These are phyloP conservation scores for Schizosaccharomyces octosporus DNA, from an alignment of 805 yeast species.

Conservation along the genomic window DNA sequence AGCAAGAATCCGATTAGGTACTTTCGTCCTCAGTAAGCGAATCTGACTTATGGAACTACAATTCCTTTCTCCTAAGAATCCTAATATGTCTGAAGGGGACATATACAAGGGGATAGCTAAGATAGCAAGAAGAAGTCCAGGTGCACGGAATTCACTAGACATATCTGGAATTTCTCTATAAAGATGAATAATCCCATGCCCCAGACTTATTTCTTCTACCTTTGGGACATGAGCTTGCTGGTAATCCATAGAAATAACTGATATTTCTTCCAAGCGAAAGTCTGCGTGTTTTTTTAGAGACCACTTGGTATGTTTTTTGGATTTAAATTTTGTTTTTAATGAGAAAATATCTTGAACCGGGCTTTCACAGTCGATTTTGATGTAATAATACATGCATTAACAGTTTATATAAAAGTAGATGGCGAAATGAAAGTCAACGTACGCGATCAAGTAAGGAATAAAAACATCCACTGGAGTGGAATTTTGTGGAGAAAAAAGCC, in stretches of 20 bases:
- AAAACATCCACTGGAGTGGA: too few relatives aligned
- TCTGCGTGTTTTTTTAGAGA: neutral
- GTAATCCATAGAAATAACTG: neutral
- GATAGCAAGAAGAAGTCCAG: slow-evolving; percentile 36
- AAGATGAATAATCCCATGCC: neutral
- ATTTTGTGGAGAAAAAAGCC: too few relatives aligned
- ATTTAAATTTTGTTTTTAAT: neutral
- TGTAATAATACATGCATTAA: neutral
- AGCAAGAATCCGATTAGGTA: slow-evolving; percentile 48
- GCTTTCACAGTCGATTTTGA: neutral
- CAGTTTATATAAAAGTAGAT: too few relatives aligned
- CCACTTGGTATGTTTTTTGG: neutral
- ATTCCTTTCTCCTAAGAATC: slow-evolving; percentile 46
- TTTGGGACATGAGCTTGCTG: neutral
- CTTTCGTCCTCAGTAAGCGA: slow-evolving; percentile 41
- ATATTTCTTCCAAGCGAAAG: neutral
- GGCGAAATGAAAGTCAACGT: too few relatives aligned
- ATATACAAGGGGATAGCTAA: slow-evolving; percentile 74
- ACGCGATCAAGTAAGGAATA: too few relatives aligned
- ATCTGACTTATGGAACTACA: slow-evolving; percentile 39
- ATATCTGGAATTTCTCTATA: neutral
- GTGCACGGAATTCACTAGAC: neutral
- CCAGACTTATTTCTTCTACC: neutral
- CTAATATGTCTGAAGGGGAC: slow-evolving; percentile 60
- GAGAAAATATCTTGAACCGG: neutral